Percentiles rank a stretch among this genome's conserved stretches.
phyloP scores from a whole-genome alignment of 495 filamentous ascomycete species.

The Aspergillus haitiensis region DNA sequence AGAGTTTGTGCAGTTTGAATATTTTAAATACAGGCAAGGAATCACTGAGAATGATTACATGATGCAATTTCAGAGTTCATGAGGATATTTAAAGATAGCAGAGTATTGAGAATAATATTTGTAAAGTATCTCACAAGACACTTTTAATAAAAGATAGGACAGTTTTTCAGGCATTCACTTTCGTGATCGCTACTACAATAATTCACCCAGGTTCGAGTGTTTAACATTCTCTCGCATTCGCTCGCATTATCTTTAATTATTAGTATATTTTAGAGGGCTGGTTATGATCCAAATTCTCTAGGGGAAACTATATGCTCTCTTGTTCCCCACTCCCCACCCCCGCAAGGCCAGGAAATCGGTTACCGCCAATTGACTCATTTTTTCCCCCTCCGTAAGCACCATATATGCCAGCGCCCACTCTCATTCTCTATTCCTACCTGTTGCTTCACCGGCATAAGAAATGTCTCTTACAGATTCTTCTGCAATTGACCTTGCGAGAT shows the following conservation, averaged over 20 bases:
- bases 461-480: slow-evolving; percentile 80
- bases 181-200: background rate
- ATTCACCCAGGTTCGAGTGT: background rate
- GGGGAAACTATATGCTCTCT: too few species aligned
- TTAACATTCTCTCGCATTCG: background rate
- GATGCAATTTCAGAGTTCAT: too few species aligned
- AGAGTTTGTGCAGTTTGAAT: too few species aligned
- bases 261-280: too few species aligned
- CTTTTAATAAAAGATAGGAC: background rate
- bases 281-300: too few species aligned
- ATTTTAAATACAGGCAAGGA: too few species aligned
- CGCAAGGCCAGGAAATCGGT: background rate
- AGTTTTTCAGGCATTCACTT: background rate
- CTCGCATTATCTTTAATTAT: background rate
- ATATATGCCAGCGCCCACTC: background rate
- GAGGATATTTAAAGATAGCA: background rate
- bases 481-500: slow-evolving; percentile 63
- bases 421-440: background rate
- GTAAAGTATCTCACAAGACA: background rate
- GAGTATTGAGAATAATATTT: background rate
- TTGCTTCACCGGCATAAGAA: background rate
- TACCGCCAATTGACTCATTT: background rate
- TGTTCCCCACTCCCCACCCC: background rate
- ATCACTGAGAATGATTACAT: too few species aligned
- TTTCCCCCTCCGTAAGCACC: background rate